Base-by-base conservation (phyloP, 139 green algal species). In the Volvox reticuliferus region DNA sequence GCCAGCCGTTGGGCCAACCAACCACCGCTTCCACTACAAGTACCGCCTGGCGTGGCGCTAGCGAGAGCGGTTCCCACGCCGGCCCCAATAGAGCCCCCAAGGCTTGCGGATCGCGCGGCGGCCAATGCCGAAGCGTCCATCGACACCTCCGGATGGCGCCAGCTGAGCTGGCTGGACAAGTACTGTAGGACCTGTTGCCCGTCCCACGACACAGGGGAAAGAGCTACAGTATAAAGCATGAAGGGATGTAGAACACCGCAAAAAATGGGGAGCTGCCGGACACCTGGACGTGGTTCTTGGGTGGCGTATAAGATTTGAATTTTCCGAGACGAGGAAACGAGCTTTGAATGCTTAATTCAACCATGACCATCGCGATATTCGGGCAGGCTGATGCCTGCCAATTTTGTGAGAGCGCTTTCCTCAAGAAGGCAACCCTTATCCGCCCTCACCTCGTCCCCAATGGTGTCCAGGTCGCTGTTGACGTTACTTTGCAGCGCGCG, bases 91-190 rank as follows among this genome's bases (percentile, higher is more conserved):
- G n/a, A 30, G 61, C 75, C 0, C 14, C 32, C 30, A 21, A 75
- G 12, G 3, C 20, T 75, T 20, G 76, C 86, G 26, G 73, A 35
- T 22, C 71, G 19, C 1, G 69, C 65, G 3, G 86, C 73, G 22
- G 30, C 28, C 9, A 90, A 61, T 12, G 75, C 21, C 3, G 87
- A 88, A 0, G 88, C 12, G 30, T 91, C 86, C 24, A 83, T 69
- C 6, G 28, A 30, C 3, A 81, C 37, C 30, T 91, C 88, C 0
- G 95, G 95, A 88, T 95, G 93, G 77, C 91, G 91, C 91, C 93
- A 97, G 28, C 79, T 93, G 82, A 95, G 77, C 68, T 95, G 84
- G 24, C 94, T 90, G 1, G 79, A 76, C 67, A 94, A 86, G 35
- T 92, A 94, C 33, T 82, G 88, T 81, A 94, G 91, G 79, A 36